Base-by-base conservation (phyloP, 805 yeast genomes). In the Lipomyces yamanashiensis region DNA sequence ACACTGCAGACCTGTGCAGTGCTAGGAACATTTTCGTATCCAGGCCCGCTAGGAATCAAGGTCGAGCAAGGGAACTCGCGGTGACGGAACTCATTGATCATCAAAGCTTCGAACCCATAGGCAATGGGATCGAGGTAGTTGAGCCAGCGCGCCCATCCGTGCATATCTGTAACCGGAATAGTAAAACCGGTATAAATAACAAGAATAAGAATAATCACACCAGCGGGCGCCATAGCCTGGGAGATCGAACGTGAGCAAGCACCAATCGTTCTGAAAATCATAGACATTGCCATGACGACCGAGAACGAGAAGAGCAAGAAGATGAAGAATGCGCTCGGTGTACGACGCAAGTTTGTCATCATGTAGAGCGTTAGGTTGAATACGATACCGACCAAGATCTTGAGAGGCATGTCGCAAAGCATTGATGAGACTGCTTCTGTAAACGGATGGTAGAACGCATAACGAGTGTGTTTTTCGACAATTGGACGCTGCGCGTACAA, bases 401-500 rank as follows among this genome's bases (percentile, higher is more conserved):
- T 88, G 59, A 84, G 79, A 2, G 93, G 92, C 63, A 89, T 74
- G 56, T 85, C 87, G 2, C 89, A 81, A 3, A 87, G 63, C 52
- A 85, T 78, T 5, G 85, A 78, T 0, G 90, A 87, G 3, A 89
- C 69, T 0, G 90, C 88, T 71, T 88, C 93, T 2, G 90, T 85
- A 13, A 90, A 81, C 2, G 92, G 92, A 63, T 86, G 85, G 73
- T 87, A 90, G 62, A 89, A 81, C 0, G 90, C 85, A 70, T 87
- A 89, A 54, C 82, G 81, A 71, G 86, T 85, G 73, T 89, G 96
- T 71, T 89, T 89, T 69, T 83, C 85, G 50, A 84, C 83, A 65
- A 86, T 81, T n/a, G 86, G 82, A 71, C 89, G 80, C 43, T 81
- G 80, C 62, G 79, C 83, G 67, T 75, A 82, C 39, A 80, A 71